Evolutionary conservation across 2,329 filamentous ascomycete genomes (phyloP).

Genomic region (Sporothrix phasma): DNA sequence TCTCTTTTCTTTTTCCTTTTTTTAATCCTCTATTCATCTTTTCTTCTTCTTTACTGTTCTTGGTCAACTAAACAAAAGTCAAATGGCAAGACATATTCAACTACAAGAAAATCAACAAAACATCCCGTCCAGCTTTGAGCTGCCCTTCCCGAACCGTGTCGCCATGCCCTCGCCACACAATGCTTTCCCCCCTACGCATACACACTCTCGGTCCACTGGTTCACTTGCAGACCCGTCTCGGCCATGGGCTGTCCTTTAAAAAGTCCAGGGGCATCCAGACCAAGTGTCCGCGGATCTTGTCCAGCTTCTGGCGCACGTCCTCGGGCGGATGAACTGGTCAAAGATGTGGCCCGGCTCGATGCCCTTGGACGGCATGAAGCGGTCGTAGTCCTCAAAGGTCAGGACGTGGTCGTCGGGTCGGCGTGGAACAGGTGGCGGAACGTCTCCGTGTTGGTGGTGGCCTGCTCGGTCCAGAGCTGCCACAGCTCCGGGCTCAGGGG

Average conservation of each 20-base stretch:
- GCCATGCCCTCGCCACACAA: not conserved
- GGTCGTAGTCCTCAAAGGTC: slow-evolving; percentile 83
- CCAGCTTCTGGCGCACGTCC: slow-evolving; percentile 65
- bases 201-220: slow-evolving; percentile 77
- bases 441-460: slow-evolving; percentile 60
- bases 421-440: slow-evolving; percentile 77
- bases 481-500: slow-evolving; percentile 58
- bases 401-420: slow-evolving; percentile 85
- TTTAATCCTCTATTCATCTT: not conserved
- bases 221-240: slow-evolving; percentile 77
- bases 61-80: no score
- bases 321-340: slow-evolving; percentile 62
- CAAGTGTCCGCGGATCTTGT: slow-evolving; percentile 74
- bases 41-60: no score
- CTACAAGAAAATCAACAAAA: no score
- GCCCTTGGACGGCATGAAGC: slow-evolving; percentile 59
- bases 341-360: slow-evolving; percentile 80
- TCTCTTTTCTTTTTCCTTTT: not conserved
- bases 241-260: slow-evolving; percentile 79
- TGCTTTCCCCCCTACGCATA: slow-evolving; percentile 45
- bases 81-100: no score
- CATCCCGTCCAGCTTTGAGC: not conserved
- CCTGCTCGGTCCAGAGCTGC: slow-evolving; percentile 58
- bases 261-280: slow-evolving; percentile 96
- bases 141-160: not conserved